Evolutionary conservation across 2,329 filamentous ascomycete species (phyloP), one percentile per base, ranked within the genome.

Genomic region (Aspergillus sp.): DNA sequence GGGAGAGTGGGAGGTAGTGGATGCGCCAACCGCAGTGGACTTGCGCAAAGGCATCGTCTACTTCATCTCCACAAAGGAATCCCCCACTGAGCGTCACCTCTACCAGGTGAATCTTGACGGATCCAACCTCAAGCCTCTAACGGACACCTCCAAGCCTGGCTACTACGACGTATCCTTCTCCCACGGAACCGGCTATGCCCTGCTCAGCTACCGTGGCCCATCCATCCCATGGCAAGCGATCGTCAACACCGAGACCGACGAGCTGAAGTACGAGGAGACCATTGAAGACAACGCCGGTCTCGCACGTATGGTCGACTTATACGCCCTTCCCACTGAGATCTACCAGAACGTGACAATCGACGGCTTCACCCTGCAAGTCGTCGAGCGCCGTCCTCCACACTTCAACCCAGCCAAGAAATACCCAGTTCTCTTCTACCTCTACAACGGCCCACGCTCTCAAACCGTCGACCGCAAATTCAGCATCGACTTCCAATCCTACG

Each of bases 391-490:
- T 0, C 95, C 95, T 5, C 90, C 93, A 1, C 90, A 97, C 76
- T 99, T 98, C 73, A 85, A 92, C 74, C 81, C 87, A 17, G 88
- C 87, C 69, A 93, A 91, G 78, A 88, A 90, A 72, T 98, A 99
- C 69, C 95, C 95, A 0, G 92, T 99, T 1, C 85, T 99, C 4
- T 99, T 99, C 82, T 89, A 91, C 70, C 89, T 97, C 61, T 99
- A 99, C 80, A 94, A 91, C 23, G 95, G 95, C 0, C 95, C 95
- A 0, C 91, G 90, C n/a, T 97, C 92, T 17, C 96, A 99, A 74
- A 86, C 85, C 7, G 95, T 99, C 2, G 83, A 86, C 69, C 93
- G 94, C 73, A 84, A 78, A 58, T 99, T 97, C 78, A 77, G 75
- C 9, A 87, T 99, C 61, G 91, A 97, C 74, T 99, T 96, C 74